These are phyloP conservation scores for Globisporangium sylvaticum DNA, from an alignment of 352 stramenopile species.

Conservation along the genomic window DNA sequence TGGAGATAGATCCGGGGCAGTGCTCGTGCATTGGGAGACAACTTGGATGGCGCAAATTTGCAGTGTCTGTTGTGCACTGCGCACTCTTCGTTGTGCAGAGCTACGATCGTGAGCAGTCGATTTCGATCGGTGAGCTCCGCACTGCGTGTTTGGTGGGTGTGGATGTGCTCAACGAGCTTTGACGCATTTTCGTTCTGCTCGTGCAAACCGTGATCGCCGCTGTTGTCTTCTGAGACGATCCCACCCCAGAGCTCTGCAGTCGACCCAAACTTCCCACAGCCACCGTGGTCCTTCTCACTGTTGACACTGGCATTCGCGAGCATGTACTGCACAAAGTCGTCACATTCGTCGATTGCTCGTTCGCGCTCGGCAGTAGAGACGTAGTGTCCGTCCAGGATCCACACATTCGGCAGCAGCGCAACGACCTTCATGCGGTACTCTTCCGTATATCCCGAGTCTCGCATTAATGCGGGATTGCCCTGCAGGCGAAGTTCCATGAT, in stretches of 20 bases:
- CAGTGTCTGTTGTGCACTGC: constrained; percentile 40
- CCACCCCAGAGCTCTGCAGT: constrained; percentile 30
- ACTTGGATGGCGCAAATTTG: constrained; percentile 39
- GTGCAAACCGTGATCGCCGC: background rate
- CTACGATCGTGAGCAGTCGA: constrained; percentile 33
- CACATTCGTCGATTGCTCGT: constrained; percentile 33
- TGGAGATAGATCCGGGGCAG: constrained; percentile 35
- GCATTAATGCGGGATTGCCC: constrained; percentile 32
- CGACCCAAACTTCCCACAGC: constrained; percentile 28
- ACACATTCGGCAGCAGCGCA: constrained; percentile 51
- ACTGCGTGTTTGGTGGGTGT: constrained; percentile 2
- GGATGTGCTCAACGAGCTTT: constrained; percentile 21
- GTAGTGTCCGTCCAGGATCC: constrained; percentile 59
- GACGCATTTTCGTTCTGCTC: constrained; percentile 10
- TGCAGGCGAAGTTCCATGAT: constrained; percentile 44
- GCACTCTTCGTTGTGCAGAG: constrained; percentile 45
- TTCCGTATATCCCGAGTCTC: constrained; percentile 11
- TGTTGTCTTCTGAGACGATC: background rate
- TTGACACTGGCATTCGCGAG: constrained; percentile 1
- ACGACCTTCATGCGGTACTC: constrained; percentile 42
- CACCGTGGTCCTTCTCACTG: background rate
- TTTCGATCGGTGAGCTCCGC: constrained; percentile 24
- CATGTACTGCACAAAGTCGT: constrained; percentile 30
- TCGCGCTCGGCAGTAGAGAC: constrained; percentile 38
- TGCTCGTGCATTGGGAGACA: constrained; percentile 22